Evolutionary conservation across 805 yeast species (phyloP).

Genomic region (Candida cerambycidarum): DNA sequence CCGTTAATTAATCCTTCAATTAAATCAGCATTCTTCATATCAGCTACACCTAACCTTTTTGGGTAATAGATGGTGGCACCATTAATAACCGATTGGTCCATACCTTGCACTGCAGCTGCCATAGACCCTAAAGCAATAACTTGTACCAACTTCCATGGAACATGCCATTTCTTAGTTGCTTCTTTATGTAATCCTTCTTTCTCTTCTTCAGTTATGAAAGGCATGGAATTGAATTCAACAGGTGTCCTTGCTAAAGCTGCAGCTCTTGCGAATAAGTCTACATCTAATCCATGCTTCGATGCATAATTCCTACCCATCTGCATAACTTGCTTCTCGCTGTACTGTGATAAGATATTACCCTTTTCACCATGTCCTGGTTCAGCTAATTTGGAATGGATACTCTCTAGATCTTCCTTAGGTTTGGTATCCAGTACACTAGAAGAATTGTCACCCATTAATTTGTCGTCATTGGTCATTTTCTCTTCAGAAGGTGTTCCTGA

Average conservation of each 20-base stretch:
- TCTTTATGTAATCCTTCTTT: slow-evolving; percentile 47
- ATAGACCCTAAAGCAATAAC: slow-evolving; percentile 61
- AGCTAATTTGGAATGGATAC: slow-evolving; percentile 17
- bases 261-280: slow-evolving; percentile 59
- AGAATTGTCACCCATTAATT: slow-evolving; percentile 9
- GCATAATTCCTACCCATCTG: slow-evolving; percentile 72
- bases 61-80: slow-evolving; percentile 71
- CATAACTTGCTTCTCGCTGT: slow-evolving; percentile 64
- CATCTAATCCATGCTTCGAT: slow-evolving; percentile 50
- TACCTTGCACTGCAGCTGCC: slow-evolving; percentile 73
- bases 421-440: slow-evolving; percentile 11
- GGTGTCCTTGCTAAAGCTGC: slow-evolving; percentile 63
- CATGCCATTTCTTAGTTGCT: slow-evolving; percentile 43
- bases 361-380: slow-evolving; percentile 19
- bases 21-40: slow-evolving; percentile 49
- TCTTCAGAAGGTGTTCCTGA: not conserved
- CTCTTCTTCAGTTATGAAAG: slow-evolving; percentile 46
- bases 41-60: slow-evolving; percentile 46
- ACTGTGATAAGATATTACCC: slow-evolving; percentile 54
- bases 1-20: slow-evolving; percentile 63
- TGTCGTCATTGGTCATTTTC: not conserved
- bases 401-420: slow-evolving; percentile 11
- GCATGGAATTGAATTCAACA: slow-evolving; percentile 54
- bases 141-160: slow-evolving; percentile 50
- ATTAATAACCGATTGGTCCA: slow-evolving; percentile 70